phyloP scores from a whole-genome alignment of 2,329 filamentous ascomycete genomes.

The Colletotrichum incanum region DNA sequence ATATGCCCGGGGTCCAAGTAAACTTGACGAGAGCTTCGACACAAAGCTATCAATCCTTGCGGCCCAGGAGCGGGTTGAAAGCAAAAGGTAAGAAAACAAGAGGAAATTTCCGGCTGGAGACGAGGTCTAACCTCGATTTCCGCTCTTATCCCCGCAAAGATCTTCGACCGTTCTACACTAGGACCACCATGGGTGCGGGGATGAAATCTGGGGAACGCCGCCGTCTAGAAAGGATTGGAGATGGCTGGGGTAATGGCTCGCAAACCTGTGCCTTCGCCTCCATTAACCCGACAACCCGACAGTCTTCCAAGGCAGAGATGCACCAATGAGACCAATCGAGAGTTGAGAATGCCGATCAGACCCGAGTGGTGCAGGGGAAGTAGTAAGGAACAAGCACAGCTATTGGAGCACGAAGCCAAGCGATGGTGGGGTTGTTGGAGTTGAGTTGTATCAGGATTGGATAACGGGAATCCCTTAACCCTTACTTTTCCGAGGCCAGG shows the following conservation, averaged over 20 bases:
- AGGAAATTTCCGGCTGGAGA: background rate
- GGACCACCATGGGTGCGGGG: constrained; percentile 32
- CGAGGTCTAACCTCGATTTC: constrained; percentile 34
- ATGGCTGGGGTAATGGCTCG: background rate
- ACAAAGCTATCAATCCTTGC: background rate
- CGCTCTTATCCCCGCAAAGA: constrained; percentile 34
- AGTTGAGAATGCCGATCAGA: constrained; percentile 16
- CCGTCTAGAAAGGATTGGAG: background rate
- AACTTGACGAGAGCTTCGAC: background rate
- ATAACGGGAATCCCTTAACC: background rate
- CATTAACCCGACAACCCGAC: constrained; percentile 25
- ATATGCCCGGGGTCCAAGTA: background rate
- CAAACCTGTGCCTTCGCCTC: constrained; percentile 6
- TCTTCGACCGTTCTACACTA: constrained; percentile 23
- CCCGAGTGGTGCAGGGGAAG: constrained; percentile 16
- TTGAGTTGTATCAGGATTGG: constrained; percentile 16
- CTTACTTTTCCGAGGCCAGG: background rate
- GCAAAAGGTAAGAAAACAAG: background rate
- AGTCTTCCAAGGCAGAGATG: constrained; percentile 24
- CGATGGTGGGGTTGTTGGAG: constrained; percentile 22
- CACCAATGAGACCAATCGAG: constrained; percentile 15
- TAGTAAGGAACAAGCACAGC: background rate
- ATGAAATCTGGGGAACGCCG: constrained; percentile 37
- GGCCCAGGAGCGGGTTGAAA: background rate
- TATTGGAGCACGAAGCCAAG: constrained; percentile 19